Percentiles rank a stretch among this genome's conserved stretches.
Conservation (phyloP, 2,329 filamentous ascomycete genomes). For the Coniochaeta sp. region DNA sequence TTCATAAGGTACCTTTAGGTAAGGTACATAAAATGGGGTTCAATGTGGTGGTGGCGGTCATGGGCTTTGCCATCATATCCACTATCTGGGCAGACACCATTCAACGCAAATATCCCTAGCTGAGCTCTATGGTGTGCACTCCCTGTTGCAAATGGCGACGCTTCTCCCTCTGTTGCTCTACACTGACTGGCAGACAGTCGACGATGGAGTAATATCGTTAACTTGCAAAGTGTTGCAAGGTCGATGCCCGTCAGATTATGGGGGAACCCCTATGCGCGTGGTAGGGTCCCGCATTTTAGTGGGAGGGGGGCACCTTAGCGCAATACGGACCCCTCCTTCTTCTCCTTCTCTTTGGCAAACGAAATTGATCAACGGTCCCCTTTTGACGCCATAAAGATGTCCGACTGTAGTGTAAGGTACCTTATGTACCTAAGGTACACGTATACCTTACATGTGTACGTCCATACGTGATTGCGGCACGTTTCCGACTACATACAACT, state of each 20-base stretch:
- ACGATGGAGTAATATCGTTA: neutral
- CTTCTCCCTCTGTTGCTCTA: neutral
- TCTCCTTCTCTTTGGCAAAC: neutral
- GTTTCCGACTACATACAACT: neutral
- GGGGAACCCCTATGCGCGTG: neutral
- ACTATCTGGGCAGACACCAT: neutral
- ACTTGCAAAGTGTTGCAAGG: neutral
- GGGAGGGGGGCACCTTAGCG: neutral
- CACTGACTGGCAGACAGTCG: neutral
- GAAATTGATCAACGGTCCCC: neutral
- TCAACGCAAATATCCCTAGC: neutral
- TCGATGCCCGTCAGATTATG: neutral
- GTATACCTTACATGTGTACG: too few relatives aligned
- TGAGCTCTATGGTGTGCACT: neutral
- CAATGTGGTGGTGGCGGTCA: neutral
- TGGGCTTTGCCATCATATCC: neutral
- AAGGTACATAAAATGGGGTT: neutral
- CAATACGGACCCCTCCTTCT: neutral
- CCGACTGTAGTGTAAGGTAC: too few relatives aligned
- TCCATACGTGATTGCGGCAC: neutral
- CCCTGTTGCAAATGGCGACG: neutral
- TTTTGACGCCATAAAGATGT: neutral
- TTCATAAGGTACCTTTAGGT: too few relatives aligned
- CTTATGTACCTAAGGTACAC: neutral
- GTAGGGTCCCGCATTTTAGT: neutral